Conservation (phyloP, 1,139 yeast species). For the Diutina siamensis region DNA sequence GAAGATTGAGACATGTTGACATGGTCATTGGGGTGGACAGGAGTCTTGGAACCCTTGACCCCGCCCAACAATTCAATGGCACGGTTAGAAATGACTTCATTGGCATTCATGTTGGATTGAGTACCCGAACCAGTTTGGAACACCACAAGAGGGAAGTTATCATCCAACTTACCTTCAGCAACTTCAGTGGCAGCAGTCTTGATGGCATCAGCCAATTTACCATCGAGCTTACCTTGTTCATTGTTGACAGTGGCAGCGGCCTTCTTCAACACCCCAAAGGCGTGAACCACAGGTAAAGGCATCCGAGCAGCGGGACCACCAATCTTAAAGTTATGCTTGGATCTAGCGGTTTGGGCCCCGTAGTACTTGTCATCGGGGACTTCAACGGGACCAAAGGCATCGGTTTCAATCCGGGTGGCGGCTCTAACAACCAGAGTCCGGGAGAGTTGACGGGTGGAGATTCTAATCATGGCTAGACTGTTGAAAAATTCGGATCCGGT, state of each 20-base stretch:
- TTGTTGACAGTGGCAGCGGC: constrained; percentile 91
- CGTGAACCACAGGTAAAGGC: constrained; percentile 84
- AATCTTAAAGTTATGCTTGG: constrained; percentile 85
- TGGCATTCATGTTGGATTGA: constrained; percentile 97
- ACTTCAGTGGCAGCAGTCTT: constrained; percentile 94
- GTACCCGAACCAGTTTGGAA: constrained; percentile 99
- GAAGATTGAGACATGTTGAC: constrained; percentile 98
- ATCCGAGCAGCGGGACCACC: constrained; percentile 86
- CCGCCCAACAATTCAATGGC: constrained; percentile 96
- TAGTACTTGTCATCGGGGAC: constrained; percentile 81
- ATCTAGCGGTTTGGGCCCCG: constrained; percentile 98
- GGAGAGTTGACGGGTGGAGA: constrained; percentile 4
- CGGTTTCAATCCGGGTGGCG: constrained; percentile 66
- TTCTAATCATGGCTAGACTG: constrained; percentile 1
- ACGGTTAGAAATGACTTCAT: constrained; percentile 95
- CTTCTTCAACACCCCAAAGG: constrained; percentile 89
- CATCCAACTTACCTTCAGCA: constrained; percentile 78
- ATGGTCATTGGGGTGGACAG: constrained; percentile 97
- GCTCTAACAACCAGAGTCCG: constrained; percentile 6
- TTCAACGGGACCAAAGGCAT: constrained; percentile 93
- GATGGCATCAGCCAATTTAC: constrained; percentile 73
- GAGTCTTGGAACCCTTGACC: constrained; percentile 75
- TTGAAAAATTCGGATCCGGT: constrained; percentile 1
- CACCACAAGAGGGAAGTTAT: constrained; percentile 94
- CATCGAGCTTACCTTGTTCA: constrained; percentile 69